Evolutionary conservation across 306 rosid species (phyloP).

Genomic region (Casuarina glauca): DNA sequence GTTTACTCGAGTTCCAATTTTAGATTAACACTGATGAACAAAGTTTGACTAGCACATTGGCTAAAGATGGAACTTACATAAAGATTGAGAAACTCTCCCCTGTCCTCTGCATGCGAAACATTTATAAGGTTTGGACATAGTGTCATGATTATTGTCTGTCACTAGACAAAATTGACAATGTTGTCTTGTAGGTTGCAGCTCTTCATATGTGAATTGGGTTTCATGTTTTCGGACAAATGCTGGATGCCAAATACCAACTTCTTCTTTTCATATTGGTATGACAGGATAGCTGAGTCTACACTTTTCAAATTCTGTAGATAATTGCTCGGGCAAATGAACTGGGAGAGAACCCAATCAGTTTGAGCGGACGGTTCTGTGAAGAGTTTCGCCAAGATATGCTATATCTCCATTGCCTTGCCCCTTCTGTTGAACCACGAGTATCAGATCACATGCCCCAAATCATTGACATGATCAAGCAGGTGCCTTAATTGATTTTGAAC

Average conservation of each 20-base stretch:
- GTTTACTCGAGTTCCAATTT: too few species aligned
- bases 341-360: constrained; percentile 83
- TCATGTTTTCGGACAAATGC: constrained; percentile 22
- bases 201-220: constrained; percentile 5
- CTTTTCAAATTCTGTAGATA: constrained; percentile 95
- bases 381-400: constrained; percentile 81
- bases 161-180: not conserved
- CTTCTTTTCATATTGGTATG: constrained; percentile 59
- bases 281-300: constrained; percentile 95
- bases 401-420: constrained; percentile 71
- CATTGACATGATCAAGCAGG: constrained; percentile 84
- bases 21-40: too few species aligned
- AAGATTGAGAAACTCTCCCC: not conserved
- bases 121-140: not conserved
- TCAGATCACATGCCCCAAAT: constrained; percentile 93
- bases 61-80: not conserved
- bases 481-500: constrained; percentile 25
- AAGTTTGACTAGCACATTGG: too few species aligned
- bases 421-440: constrained; percentile 87
- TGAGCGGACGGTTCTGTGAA: constrained; percentile 76
- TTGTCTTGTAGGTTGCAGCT: constrained; percentile 17
- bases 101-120: too few species aligned
- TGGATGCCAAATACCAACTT: constrained; percentile 51
- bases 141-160: constrained; percentile 8
- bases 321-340: constrained; percentile 82